Evolutionary conservation across 108 stramenopile species (phyloP).

Genomic region (Fragilaria radians): DNA sequence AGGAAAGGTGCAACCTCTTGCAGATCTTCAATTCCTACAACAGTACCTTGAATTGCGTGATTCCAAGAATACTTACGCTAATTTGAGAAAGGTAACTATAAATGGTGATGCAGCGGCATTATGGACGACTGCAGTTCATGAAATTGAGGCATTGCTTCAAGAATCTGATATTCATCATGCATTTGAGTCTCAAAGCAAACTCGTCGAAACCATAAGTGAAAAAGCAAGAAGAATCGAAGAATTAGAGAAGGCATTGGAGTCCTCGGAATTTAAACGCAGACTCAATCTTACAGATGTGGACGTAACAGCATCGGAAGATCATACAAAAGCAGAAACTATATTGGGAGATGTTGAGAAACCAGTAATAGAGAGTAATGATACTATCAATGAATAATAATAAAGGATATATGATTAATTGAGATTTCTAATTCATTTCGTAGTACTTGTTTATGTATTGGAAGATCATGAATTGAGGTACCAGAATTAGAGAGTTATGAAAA

Average conservation of each 20-base stretch:
- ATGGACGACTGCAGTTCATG: constrained; percentile 9
- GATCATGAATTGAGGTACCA: no score
- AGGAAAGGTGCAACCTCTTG: constrained; percentile 13
- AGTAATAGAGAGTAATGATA: no score
- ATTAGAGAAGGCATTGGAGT: constrained; percentile 24
- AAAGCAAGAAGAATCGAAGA: constrained; percentile 20
- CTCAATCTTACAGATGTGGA: constrained; percentile 16
- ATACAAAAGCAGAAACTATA: no score
- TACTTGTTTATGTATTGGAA: no score
- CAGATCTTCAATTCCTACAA: no score
- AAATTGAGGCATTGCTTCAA: constrained; percentile 13
- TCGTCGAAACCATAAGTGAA: constrained; percentile 17
- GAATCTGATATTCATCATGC: constrained; percentile 21
- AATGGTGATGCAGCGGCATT: constrained; percentile 15
- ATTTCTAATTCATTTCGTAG: no score
- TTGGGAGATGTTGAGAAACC: no score
- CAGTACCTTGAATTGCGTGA: constrained; percentile 28
- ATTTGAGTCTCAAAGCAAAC: constrained; percentile 8
- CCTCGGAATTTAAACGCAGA: constrained; percentile 14
- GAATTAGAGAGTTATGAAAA: no score
- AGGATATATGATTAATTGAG: no score
- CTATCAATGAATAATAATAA: no score
- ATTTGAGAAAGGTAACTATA: constrained; percentile 35
- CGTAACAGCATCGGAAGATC: no score
- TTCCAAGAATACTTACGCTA: constrained; percentile 27